Evolutionary conservation across 2,329 filamentous ascomycete species (phyloP), one percentile per base, ranked within the genome.

Genomic region (Grosmannia huntii): DNA sequence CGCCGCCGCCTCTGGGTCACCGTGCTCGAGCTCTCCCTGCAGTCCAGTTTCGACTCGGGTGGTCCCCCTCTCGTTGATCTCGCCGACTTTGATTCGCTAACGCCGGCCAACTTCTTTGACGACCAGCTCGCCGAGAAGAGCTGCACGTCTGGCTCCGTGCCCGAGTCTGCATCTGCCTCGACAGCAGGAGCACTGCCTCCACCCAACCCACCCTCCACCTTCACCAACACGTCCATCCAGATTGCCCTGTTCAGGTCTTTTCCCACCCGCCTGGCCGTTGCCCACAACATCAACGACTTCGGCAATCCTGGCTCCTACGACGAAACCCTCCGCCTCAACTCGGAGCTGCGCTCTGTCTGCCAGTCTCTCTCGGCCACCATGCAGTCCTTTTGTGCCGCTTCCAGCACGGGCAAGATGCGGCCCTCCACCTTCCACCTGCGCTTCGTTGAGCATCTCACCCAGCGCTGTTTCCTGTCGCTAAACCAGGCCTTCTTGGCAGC

Each of bases 1-100:
- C 72, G 76, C 1, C 69, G 77, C 5, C 69, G 79, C 10, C 60
- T 81, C 1, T 81, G 78, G 78, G 76, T 75, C 46, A 78, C 77
- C 0, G 72, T 80, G 21, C 62, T 80, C 0, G 79, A 82, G 63
- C 55, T 81, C 0, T 62, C 66, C 0, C 60, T 80, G 0, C 74
- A 76, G 33, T 69, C 75, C 1, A 76, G 76, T 50, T 60, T 81
- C 44, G 67, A 67, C 19, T 72, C 74, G 0, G 78, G 78, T 0
- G 75, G 73, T 0, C 69, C 76, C 2, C 73, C 77, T 0, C 64
- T 80, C 10, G 65, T 82, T 1, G 69, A 68, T 2, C 58, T 72
- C 0, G 63, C 68, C 2, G 75, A 78, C 33, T 81, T 76, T 56
- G 75, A 81, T 59, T 77, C 78, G 0, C 64, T 71, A 21, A 68